Base-by-base conservation (phyloP, 179 eudicot genomes). In the Silene vulgaris region DNA sequence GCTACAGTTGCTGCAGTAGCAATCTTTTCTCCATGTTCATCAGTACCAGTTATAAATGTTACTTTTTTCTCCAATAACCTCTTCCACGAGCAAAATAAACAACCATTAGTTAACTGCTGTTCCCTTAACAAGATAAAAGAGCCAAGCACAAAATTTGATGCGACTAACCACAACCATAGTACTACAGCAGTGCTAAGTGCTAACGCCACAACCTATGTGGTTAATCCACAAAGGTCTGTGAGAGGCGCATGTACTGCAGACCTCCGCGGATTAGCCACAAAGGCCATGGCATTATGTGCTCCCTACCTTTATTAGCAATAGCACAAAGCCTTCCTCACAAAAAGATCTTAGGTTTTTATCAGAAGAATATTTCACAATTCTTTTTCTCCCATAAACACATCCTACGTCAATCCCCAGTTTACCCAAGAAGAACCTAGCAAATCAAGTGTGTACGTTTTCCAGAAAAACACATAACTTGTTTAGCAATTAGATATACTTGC, bases 21-120 rank as follows among this genome's bases (percentile, higher is more conserved):
- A 84, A 96, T 96, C 85, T 96, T 96, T 77, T 96, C 99, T 28
- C 99, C 99, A 69, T 96, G 99, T 81, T 96, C 99, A 85, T 96
- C 99, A 14, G 99, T 96, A 52, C 99, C 99, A 21, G 99, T 96
- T 20, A 96, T 89, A 73, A 96, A 91, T 82, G 88, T 85, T 57
- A 96, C 98, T 73, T 91, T 88, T 84, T 90, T 93, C 60, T 91
- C 89, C 70, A 82, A 63, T 74, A 96, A 88, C 82, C 99, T 88
- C 99, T 96, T 88, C 69, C 81, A 81, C 56, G 37, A 77, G 32
- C 17, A 80, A 5, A 64, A 71, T 70, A 68, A 69, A 17, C 35
- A 72, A 43, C 19, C 13, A 11, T 28, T 29, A 64, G 71, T 43
- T 45, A 35, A 68, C 13, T 17, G 16, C 2, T 68, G 54, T 11